phyloP scores from a whole-genome alignment of 306 rosid species.

The Delonix regia region DNA sequence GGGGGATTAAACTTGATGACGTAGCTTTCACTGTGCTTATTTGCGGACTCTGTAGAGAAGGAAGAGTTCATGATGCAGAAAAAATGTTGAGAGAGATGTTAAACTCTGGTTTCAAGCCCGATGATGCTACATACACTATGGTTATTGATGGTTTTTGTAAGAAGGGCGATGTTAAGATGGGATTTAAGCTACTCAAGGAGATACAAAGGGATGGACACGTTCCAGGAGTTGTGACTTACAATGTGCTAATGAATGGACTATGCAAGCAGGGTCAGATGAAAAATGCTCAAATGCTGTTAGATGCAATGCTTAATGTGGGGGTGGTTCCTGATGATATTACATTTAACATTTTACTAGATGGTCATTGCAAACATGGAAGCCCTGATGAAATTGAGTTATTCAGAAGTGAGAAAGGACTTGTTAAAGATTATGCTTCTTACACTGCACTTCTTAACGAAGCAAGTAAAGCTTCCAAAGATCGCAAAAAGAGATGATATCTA shows the following conservation, averaged over 20 bases:
- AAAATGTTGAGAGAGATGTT: conserved; percentile 71
- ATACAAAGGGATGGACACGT: conserved; percentile 66
- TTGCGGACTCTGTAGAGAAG: conserved; percentile 76
- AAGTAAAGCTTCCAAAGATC: conserved; percentile 48
- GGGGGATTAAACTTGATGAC: conserved; percentile 64
- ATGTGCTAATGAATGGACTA: conserved; percentile 85
- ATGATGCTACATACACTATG: conserved; percentile 74
- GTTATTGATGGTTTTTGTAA: conserved; percentile 81
- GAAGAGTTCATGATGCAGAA: conserved; percentile 65
- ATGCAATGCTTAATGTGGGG: conserved; percentile 84
- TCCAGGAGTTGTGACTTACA: conserved; percentile 77
- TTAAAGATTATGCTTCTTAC: conserved; percentile 75
- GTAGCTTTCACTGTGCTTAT: conserved; percentile 80
- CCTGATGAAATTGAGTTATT: conserved; percentile 49
- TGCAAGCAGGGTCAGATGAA: conserved; percentile 96
- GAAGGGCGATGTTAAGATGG: conserved; percentile 70
- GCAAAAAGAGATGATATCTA: conserved; percentile 52
- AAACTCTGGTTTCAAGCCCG: conserved; percentile 70
- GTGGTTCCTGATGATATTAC: conserved; percentile 89
- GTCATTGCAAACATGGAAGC: conserved; percentile 74
- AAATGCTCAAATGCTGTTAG: conserved; percentile 80
- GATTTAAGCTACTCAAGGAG: conserved; percentile 75
- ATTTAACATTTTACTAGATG: conserved; percentile 79
- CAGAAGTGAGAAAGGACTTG: conserved; percentile 66
- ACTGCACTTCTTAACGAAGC: conserved; percentile 59